phyloP scores from a whole-genome alignment of 345 rosid species.

The Lenwebbia sp. region DNA sequence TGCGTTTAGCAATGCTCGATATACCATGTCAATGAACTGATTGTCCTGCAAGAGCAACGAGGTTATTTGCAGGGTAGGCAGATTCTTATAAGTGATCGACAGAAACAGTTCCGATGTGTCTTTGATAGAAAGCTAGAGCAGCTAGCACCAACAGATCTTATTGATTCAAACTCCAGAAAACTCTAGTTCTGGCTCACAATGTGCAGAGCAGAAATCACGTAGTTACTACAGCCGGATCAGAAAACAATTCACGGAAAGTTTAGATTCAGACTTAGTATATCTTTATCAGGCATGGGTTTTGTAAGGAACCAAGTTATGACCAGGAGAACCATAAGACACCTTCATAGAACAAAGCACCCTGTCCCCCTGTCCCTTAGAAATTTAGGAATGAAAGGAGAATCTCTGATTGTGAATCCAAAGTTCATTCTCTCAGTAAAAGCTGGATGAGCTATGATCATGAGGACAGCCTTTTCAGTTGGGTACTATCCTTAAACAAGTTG shows the following conservation, averaged over 20 bases:
- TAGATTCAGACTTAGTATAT: not conserved
- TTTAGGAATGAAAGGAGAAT: not conserved
- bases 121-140: not conserved
- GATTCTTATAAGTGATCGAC: not conserved
- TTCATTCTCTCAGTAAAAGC: not conserved
- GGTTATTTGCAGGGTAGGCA: not conserved
- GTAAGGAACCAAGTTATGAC: not conserved
- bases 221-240: not conserved
- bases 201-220: not conserved
- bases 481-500: not conserved
- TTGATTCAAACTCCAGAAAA: not conserved
- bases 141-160: not conserved
- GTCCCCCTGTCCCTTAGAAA: not conserved
- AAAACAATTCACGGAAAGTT: not conserved
- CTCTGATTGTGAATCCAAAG: not conserved
- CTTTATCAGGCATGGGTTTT: not conserved
- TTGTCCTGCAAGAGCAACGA: conserved; percentile 32
- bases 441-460: not conserved
- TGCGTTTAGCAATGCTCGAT: conserved; percentile 58
- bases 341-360: not conserved
- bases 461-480: not conserved
- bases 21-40: conserved; percentile 74
- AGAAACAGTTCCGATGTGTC: not conserved
- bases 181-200: not conserved
- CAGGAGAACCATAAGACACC: not conserved